Evolutionary conservation across 768 basidiomycete genomes (phyloP).

Genomic region (Phanerochaete sordida): DNA sequence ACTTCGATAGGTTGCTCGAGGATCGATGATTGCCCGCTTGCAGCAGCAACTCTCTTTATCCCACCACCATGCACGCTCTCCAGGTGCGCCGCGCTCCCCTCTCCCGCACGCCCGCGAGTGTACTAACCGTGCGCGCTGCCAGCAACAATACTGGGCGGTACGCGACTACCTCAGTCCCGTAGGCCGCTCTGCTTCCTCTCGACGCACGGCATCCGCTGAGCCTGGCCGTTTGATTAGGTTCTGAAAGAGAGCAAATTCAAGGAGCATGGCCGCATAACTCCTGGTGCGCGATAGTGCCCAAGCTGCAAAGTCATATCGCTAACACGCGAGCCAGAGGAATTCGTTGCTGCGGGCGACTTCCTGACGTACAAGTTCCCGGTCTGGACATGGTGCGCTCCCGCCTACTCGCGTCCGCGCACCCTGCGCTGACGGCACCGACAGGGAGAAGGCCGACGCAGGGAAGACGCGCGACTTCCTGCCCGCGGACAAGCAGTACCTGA

Average conservation of each 20-base stretch:
- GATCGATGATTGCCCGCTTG: constrained; percentile 10
- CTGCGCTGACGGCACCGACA: constrained; percentile 29
- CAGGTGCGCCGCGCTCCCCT: constrained; percentile 29
- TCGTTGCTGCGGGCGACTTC: constrained; percentile 97
- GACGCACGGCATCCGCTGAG: constrained; percentile 26
- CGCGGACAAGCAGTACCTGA: constrained; percentile 91
- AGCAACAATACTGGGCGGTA: constrained; percentile 93
- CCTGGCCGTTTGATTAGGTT: constrained; percentile 52
- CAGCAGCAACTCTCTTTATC: constrained; percentile 8
- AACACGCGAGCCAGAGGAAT: constrained; percentile 70
- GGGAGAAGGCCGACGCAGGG: constrained; percentile 89
- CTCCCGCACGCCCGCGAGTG: neutral
- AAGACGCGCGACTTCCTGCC: constrained; percentile 93
- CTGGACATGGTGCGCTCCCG: constrained; percentile 75
- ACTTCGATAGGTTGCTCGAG: constrained; percentile 6
- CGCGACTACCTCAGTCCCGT: constrained; percentile 93
- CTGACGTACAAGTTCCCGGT: constrained; percentile 97
- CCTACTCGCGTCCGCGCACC: constrained; percentile 5
- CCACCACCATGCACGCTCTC: constrained; percentile 43
- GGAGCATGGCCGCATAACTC: constrained; percentile 95
- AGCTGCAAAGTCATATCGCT: constrained; percentile 8
- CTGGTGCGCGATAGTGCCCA: constrained; percentile 51
- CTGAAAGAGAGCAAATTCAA: constrained; percentile 98
- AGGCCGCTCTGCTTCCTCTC: constrained; percentile 29
- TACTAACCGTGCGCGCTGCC: constrained; percentile 13